Evolutionary conservation across 306 rosid species (phyloP), one percentile per base, ranked within the genome.

Genomic region (Castanopsis chinensis): DNA sequence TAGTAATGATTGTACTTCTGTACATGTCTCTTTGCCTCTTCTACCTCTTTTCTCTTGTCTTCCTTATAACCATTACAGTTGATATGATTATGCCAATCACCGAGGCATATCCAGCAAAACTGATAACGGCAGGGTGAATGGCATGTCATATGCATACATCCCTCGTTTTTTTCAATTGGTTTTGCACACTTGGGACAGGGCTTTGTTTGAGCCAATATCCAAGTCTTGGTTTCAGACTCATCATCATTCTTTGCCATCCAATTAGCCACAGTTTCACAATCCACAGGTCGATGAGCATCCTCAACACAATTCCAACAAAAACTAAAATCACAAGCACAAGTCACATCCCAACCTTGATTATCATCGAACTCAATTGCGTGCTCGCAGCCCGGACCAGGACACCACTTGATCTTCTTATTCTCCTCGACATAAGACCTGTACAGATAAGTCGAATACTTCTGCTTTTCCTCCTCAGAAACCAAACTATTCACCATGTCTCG

Each of bases 121-220:
- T 83, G 81, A 56, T 77, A 75, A 33, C 35, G 71, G 27, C 89
- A 86, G 1, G 86, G 85, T 4, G 80, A 73, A 6, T 78, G 75
- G 73, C 89, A 86, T 37, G 76, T 80, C 87, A 86, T 86, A 59
- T 86, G 89, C 79, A 77, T 86, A 51, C 89, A 86, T 3, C 89
- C 89, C 4, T 52, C 76, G 76, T 75, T 75, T 55, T 86, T 86
- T 80, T 86, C 89, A 25, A 86, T 86, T 32, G 87, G 76, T 33
- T 79, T 68, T 80, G 75, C 75, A 83, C 89, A 86, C 52, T 80
- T 60, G 18, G 89, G 89, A 67, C 89, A 86, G 28, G 87, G 81
- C 77, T 86, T 86, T 23, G 89, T 80, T 49, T 78, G 75, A 43
- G 81, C 87, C 25, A 86, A 77, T 13, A 86, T 86, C 89, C 89